These are phyloP conservation scores for Vitis riparia DNA, from an alignment of 164 flowering plant genomes.

Conservation along the genomic window DNA sequence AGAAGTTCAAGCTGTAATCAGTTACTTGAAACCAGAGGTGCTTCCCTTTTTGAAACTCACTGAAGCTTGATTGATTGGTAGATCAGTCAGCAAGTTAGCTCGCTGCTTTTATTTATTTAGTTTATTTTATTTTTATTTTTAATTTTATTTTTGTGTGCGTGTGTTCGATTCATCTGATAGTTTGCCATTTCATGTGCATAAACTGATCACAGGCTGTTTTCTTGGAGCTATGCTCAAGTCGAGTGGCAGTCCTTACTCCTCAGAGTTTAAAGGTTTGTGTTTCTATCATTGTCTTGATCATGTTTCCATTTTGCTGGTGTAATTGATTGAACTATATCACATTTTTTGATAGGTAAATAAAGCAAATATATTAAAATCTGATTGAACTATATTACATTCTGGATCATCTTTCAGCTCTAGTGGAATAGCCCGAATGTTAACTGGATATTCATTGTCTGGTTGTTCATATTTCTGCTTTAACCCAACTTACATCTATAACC, in stretches of 20 bases:
- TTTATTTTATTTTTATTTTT: not conserved
- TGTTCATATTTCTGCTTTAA: too few species aligned
- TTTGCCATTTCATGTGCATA: not conserved
- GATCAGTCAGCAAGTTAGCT: constrained; percentile 30
- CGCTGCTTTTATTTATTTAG: constrained; percentile 32
- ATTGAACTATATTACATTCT: not conserved
- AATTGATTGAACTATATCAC: not conserved
- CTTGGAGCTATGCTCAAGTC: constrained; percentile 80
- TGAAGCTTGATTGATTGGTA: constrained; percentile 32
- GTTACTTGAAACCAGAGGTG: constrained; percentile 87
- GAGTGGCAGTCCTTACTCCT: constrained; percentile 65
- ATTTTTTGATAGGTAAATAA: not conserved
- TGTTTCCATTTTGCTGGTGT: not conserved
- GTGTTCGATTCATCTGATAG: not conserved
- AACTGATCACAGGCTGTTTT: constrained; percentile 68
- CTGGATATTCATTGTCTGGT: not conserved
- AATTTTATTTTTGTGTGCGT: not conserved
- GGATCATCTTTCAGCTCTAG: not conserved
- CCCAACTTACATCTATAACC: too few species aligned
- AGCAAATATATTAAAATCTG: not conserved
- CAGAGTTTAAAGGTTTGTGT: constrained; percentile 61
- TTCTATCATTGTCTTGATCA: not conserved
- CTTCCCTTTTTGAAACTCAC: constrained; percentile 39
- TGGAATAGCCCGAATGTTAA: not conserved
- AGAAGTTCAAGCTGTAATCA: constrained; percentile 82